Evolutionary conservation across 371 early-diverging fungal genomes (phyloP), one percentile per base, ranked within the genome.

Genomic region (Syncephalis plumigaleata): DNA sequence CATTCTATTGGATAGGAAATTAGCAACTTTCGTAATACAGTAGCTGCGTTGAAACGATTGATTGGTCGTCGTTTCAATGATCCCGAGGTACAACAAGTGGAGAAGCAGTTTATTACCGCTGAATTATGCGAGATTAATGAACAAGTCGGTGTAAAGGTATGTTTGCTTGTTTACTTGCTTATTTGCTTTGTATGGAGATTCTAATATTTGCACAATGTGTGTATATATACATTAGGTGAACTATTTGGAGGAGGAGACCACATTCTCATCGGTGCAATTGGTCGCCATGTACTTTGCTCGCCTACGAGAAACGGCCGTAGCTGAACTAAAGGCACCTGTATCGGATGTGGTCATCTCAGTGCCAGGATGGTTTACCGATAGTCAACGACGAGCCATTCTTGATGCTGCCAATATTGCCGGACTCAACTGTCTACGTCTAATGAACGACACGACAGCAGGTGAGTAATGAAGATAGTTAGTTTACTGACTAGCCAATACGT

Each of bases 11-110:
- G 3, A 8, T 55, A 65, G 70, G 89, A 91, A 71, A 73, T 90
- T 59, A 81, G 78, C 64, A 91, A 93, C 75, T 93, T 91, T 58
- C 87, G 88, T 66, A 91, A 91, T 71, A 97, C 98, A 51, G 77
- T 98, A 50, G 72, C 73, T 49, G 79, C 83, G 42, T 67, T 95
- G 60, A 98, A 98, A 76, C 90, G 99, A 59, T 67, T 98, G 46
- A 76, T 87, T 45, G 99, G 99, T 42, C 82, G 96, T 52, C 84
- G 87, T 50, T 79, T 76, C 59, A 63, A 67, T 20, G 98, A 98
- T 60, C 77, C 79, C 46, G 96, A 95, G 53, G 68, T 94, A 52
- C 74, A 74, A 56, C 77, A 76, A 56, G 53, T 79, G 42, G 97
- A 94, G 76, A 71, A 74, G 58, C 68, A 68, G 54, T 84, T 73